Base-by-base conservation (phyloP, 441 rosid genomes). In the Adansonia grandidieri region DNA sequence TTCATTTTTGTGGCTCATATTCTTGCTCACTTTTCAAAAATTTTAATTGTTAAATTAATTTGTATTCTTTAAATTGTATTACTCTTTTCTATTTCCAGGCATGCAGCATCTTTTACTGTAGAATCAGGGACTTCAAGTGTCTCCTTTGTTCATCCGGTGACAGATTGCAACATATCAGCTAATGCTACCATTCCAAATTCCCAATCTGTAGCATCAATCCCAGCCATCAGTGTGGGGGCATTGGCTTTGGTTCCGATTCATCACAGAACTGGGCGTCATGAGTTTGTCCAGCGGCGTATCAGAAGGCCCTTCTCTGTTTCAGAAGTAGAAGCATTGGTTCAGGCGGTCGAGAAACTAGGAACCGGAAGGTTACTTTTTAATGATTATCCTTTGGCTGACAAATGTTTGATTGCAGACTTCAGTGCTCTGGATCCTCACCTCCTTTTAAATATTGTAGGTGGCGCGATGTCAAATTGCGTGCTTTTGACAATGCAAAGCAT, bases 251-350 rank as follows among this genome's bases (percentile, higher is more conserved):
- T 90, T 80, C 96, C 98, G 0, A 75, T 81, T 8, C 84, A 78
- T 78, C 84, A 60, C 78, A 89, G 87, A 80, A 60, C 87, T 15
- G 79, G 82, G 60, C 85, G 73, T 73, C 76, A 84, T 42, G 91
- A 92, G 77, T 57, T 86, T 84, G 90, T 81, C 77, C 91, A 88
- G 82, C 87, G 90, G 66, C 89, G 93, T 78, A 86, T 87, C 37
- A 85, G 98, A 79, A 84, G 97, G 80, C 97, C 97, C 5, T 94
- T 92, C 81, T 85, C 93, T 24, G 93, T 90, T 69, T 68, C 91
- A 63, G 95, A 94, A 88, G 92, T 92, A 75, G 95, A 91, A 86
- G 92, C 93, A 64, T 83, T 92, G 68, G 91, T 91, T 73, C 86
- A 87, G 20, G 90, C 91, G 10, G 93, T 94, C 64, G 97, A 94